Evolutionary conservation across 2,329 filamentous ascomycete species (phyloP), one percentile per base, ranked within the genome.

Genomic region (Davidsoniella virescens): DNA sequence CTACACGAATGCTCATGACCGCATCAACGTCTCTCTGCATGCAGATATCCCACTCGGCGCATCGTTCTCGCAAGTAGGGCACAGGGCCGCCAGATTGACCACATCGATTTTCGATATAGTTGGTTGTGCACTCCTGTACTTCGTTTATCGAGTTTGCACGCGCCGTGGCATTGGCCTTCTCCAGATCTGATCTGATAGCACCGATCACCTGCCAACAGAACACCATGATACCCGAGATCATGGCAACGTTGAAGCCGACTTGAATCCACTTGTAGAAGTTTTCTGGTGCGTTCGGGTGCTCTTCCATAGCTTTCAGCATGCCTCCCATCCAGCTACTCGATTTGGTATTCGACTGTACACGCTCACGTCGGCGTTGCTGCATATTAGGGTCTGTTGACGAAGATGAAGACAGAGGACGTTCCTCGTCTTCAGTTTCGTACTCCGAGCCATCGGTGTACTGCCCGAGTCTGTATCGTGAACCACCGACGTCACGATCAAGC

Each of bases 11-110:
- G 37, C 82, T 73, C 56, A 85, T 87, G 51, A 94, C 78, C 51
- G 78, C 78, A 42, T 80, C 72, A 0, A 87, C 81, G 59, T 95
- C 85, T 56, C 82, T 78, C 56, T 81, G 79, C 86, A 94, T 94
- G 65, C 92, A 96, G 29, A 77, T 70, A 55, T 82, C 79, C 90
- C 90, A 96, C 54, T 81, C 76, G 33, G 79, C 75, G 62, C 92
- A 98, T 3, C 82, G 68, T 0, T 66, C 66, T 54, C 82, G 75
- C 57, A 96, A 69, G 0, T 84, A 86, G 0, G 88, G 90, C 12
- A 82, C 74, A 17, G 49, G 49, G 6, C 52, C 52, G 16, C 73
- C 73, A 2, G 74, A 71, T 50, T 66, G 64, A 0, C 72, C 75
- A 63, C 92, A 98, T 37, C 72, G 70, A 59, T 98, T 98, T 44